phyloP scores from a whole-genome alignment of 2,329 filamentous ascomycete genomes.

The Pseudogymnoascus sp. region DNA sequence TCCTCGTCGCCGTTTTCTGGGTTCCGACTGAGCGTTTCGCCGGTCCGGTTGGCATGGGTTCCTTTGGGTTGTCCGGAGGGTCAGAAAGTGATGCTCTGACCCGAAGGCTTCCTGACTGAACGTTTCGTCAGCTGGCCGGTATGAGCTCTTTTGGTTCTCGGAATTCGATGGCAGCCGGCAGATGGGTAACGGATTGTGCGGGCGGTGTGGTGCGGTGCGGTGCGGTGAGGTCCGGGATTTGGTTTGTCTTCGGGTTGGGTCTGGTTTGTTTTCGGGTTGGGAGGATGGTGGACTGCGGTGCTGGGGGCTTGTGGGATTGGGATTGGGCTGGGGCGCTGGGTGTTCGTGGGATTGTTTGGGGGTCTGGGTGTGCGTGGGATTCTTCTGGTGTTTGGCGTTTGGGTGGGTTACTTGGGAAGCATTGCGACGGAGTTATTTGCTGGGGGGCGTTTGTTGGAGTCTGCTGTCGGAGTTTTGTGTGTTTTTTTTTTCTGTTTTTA shows the following conservation, averaged over 20 bases:
- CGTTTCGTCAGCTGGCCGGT: not conserved
- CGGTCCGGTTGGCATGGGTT: not conserved
- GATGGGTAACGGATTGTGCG: not conserved
- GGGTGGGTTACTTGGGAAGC: not conserved
- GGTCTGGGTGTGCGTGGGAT: not conserved
- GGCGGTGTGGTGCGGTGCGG: not conserved
- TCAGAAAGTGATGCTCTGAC: slow-evolving; percentile 7
- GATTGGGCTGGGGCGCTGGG: not conserved
- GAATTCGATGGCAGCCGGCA: not conserved
- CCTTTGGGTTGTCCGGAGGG: not conserved
- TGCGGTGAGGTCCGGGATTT: not conserved
- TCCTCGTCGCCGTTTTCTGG: not conserved
- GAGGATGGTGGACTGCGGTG: not conserved
- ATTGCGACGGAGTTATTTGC: not conserved
- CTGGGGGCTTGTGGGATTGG: not conserved
- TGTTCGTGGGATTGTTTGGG: not conserved
- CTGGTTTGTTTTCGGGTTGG: not conserved
- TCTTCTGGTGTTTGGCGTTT: not conserved
- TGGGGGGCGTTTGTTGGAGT: not conserved
- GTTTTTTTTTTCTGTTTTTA: not conserved
- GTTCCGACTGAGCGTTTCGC: not conserved
- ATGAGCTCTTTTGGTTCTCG: not conserved
- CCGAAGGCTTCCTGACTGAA: not conserved
- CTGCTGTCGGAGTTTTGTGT: not conserved
- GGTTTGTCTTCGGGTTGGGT: not conserved